Conservation (phyloP, 768 basidiomycete genomes). For the Phlegmacium glaucopus region DNA sequence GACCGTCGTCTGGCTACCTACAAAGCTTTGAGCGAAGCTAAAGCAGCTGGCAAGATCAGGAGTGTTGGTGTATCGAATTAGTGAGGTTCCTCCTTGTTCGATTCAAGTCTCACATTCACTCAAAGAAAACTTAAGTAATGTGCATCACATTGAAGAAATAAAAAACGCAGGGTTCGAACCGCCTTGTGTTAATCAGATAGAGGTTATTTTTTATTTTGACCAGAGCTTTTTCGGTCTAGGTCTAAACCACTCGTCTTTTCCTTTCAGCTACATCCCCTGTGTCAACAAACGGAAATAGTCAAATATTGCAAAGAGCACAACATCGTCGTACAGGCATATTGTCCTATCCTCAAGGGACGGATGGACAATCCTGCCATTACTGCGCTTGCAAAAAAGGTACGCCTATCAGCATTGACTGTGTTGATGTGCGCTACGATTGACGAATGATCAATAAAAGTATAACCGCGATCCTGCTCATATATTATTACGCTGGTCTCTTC, state of each 20-base stretch:
- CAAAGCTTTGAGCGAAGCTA: conserved; percentile 63
- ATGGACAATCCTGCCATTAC: conserved; percentile 53
- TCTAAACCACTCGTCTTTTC: no score
- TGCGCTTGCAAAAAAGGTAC: conserved; percentile 58
- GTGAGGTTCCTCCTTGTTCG: conserved; percentile 34
- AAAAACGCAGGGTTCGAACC: conserved; percentile 53
- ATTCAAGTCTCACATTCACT: background rate
- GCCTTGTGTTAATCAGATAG: conserved; percentile 80
- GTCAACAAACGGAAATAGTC: conserved; percentile 78
- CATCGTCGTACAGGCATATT: conserved; percentile 72
- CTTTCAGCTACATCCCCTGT: conserved; percentile 72
- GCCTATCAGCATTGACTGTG: conserved; percentile 2
- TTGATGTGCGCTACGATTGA: background rate
- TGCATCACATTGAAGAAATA: conserved; percentile 77
- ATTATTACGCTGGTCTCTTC: conserved; percentile 88
- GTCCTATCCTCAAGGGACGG: conserved; percentile 65
- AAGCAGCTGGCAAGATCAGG: conserved; percentile 60
- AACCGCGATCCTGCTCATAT: conserved; percentile 71
- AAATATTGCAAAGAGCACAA: conserved; percentile 61
- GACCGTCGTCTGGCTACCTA: conserved; percentile 68
- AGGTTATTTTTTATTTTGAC: conserved; percentile 38
- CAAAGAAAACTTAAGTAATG: conserved; percentile 6
- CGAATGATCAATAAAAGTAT: conserved; percentile 35
- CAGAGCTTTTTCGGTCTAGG: background rate
- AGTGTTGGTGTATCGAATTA: conserved; percentile 85